phyloP scores from a whole-genome alignment of 257 asterid genomes.

The Solanum corneliomulleri region DNA sequence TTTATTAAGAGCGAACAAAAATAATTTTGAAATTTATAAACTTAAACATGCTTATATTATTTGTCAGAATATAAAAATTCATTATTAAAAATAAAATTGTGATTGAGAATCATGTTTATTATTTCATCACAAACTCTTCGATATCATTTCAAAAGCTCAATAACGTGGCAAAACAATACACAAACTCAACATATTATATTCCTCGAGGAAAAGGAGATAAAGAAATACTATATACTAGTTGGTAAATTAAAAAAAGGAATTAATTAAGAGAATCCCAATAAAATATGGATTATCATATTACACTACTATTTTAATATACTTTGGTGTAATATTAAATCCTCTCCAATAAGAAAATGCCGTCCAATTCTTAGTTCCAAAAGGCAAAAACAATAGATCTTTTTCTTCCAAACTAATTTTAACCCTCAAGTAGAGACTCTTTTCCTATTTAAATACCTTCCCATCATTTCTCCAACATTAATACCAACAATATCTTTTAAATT shows the following conservation, averaged over 20 bases:
- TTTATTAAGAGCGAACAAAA: neutral
- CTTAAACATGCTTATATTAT: neutral
- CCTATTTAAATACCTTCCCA: constrained; percentile 4
- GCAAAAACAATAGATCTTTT: constrained; percentile 5
- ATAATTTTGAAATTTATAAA: no score
- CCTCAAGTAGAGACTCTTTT: neutral
- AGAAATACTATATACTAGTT: neutral
- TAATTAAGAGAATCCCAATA: neutral
- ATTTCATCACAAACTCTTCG: neutral
- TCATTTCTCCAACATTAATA: constrained; percentile 1
- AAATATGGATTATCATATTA: neutral
- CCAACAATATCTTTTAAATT: neutral
- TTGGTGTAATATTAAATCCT: neutral
- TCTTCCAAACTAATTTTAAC: neutral
- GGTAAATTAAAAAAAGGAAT: neutral
- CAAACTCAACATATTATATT: neutral
- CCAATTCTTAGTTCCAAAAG: constrained; percentile 46
- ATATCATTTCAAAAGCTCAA: neutral
- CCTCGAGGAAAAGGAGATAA: neutral
- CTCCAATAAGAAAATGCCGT: constrained; percentile 7
- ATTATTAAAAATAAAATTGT: neutral
- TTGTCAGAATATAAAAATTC: neutral
- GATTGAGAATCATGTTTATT: neutral
- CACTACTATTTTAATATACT: neutral
- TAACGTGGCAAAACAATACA: neutral